phyloP scores from a whole-genome alignment of 2,329 filamentous ascomycete genomes.

The Talaromyces rugulosus region DNA sequence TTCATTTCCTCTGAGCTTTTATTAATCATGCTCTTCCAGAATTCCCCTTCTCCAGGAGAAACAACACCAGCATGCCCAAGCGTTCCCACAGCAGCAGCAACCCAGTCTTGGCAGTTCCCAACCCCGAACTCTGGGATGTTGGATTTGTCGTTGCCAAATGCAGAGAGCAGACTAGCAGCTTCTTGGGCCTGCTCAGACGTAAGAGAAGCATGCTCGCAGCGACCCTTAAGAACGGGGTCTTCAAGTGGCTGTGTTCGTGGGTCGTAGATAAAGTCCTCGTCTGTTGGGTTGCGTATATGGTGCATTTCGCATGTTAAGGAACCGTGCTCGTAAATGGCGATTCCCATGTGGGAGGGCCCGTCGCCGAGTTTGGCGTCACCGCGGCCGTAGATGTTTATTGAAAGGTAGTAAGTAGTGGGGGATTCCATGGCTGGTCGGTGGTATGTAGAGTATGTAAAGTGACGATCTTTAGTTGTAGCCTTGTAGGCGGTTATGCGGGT shows the following conservation, averaged over 20 bases:
- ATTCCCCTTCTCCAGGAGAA: conserved; percentile 11
- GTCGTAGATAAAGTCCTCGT: conserved; percentile 18
- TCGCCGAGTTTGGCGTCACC: conserved; percentile 19
- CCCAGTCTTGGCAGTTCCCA: conserved; percentile 17
- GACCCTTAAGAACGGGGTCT: conserved; percentile 18
- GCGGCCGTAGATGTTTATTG: conserved; percentile 20
- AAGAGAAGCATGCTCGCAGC: conserved; percentile 16
- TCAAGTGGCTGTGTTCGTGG: conserved; percentile 18
- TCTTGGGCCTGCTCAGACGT: conserved; percentile 7
- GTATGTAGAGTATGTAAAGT: too few species aligned
- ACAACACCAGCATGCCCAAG: conserved; percentile 10
- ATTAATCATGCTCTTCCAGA: conserved; percentile 20
- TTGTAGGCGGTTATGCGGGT: too few species aligned
- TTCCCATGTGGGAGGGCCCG: conserved; percentile 18
- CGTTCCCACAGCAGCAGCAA: conserved; percentile 11
- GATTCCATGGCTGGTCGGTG: not conserved
- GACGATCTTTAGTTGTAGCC: too few species aligned
- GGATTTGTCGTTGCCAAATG: conserved; percentile 12
- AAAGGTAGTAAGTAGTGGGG: conserved; percentile 11
- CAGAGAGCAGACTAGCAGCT: conserved; percentile 5
- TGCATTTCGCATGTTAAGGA: conserved; percentile 20
- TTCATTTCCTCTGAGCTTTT: conserved; percentile 14
- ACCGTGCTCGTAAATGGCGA: conserved; percentile 16
- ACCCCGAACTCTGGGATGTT: conserved; percentile 18
- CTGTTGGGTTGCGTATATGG: conserved; percentile 19